A percentile compares a stretch with the other conserved stretches of the same genome.
phyloP scores from a whole-genome alignment of 805 yeast species.

The Limtongia smithiae region DNA sequence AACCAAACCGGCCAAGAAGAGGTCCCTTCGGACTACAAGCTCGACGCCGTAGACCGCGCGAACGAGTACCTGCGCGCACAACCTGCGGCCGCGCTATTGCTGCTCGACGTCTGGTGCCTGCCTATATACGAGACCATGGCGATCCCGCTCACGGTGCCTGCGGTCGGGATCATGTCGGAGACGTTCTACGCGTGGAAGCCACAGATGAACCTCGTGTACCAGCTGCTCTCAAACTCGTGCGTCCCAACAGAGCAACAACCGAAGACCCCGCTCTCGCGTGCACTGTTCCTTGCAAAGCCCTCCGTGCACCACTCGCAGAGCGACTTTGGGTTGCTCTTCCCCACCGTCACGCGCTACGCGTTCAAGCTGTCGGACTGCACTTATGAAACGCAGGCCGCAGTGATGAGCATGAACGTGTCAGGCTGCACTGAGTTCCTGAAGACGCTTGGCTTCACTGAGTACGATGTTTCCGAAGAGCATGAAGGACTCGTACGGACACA shows the following conservation, averaged over 20 bases:
- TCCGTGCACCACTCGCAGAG: constrained; percentile 31
- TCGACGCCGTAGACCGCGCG: constrained; percentile 1
- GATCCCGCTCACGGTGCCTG: constrained; percentile 20
- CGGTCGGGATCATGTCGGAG: constrained; percentile 26
- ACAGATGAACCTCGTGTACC: constrained; percentile 21
- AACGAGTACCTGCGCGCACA: constrained; percentile 20
- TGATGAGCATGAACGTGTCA: constrained; percentile 26
- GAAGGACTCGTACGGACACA: constrained; percentile 18
- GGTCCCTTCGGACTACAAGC: neutral
- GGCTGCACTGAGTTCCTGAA: constrained; percentile 23
- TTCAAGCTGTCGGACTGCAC: constrained; percentile 25
- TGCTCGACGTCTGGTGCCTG: constrained; percentile 30
- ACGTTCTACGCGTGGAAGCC: constrained; percentile 24
- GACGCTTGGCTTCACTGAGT: constrained; percentile 12
- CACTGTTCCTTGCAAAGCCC: constrained; percentile 19
- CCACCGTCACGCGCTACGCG: constrained; percentile 17
- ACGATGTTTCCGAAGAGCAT: constrained; percentile 5
- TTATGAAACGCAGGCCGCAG: constrained; percentile 24
- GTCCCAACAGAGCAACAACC: constrained; percentile 4
- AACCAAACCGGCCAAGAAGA: constrained; percentile 19
- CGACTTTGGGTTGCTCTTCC: constrained; percentile 29
- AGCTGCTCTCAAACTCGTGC: constrained; percentile 22
- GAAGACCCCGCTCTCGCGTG: constrained; percentile 4
- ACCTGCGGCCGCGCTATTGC: constrained; percentile 10
- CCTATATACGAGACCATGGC: constrained; percentile 26